Base-by-base conservation (phyloP, 2,329 filamentous ascomycete species). In the Microcera coccophila region DNA sequence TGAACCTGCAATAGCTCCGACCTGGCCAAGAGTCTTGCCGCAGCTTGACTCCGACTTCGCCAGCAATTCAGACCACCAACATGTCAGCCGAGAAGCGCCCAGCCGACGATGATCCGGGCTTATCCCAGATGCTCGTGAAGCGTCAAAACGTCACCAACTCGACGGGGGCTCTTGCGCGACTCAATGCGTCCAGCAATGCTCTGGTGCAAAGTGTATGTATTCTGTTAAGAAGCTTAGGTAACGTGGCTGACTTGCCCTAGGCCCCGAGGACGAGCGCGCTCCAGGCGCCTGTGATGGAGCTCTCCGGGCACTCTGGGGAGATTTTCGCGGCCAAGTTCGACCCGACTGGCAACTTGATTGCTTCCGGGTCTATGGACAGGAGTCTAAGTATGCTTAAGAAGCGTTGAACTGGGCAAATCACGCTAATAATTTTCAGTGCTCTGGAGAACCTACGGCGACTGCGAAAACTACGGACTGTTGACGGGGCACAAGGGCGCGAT, bases 311-410 rank as follows among this genome's bases (percentile, higher is more conserved):
- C 62, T 72, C 73, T n/a, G 90, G 88, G 16, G 93, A 98, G 70
- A 81, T 98, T 36, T 97, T 97, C 62, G 78, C 88, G 18, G 86
- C 88, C 37, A 85, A 87, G 61, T 98, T 98, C 62, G 89, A 96
- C 62, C 85, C 88, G 3, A 85, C 85, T 2, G 91, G 90, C 33
- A 85, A 90, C 50, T 76, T 89, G 51, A 93, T 97, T 57, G 93
- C 93, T 32, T 97, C 93, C 2, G 91, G 89, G 8, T 93, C 89
- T 11, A 95, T 96, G 87, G 93, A 98, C 63, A 80, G 90, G 84
- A 12, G 3, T 12, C 70, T 18, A 5, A 36, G 11, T 3, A 1
- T 33, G 29, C 9, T 3, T 16, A 2, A 26, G 12, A 26, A 26
- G 22, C 7, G 22, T 26, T 12, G 12, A 7, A 26, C 22, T 26